Conservation (phyloP, 495 filamentous ascomycete genomes). For the Thozetella sp. region DNA sequence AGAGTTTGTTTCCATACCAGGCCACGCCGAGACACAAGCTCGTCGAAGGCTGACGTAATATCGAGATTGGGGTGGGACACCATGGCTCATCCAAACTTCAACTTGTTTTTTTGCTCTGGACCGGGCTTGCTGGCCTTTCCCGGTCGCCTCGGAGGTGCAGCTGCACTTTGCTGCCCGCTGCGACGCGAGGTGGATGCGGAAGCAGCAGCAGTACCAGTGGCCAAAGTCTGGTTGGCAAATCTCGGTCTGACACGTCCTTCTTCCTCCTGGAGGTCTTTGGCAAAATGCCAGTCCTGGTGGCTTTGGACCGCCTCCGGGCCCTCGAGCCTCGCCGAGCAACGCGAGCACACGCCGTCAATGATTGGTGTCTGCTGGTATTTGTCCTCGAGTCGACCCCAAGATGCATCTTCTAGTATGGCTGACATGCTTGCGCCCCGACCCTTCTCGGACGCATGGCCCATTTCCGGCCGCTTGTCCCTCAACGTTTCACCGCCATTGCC, state of each 20-base stretch:
- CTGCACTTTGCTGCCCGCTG: constrained; percentile 28
- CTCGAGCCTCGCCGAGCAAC: constrained; percentile 62
- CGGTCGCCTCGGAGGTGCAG: constrained; percentile 24
- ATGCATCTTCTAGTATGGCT: constrained; percentile 12
- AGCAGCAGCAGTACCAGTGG: constrained; percentile 17
- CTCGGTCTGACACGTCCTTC: constrained; percentile 45
- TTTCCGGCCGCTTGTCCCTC: constrained; percentile 15
- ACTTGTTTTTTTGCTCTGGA: constrained; percentile 71
- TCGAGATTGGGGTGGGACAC: background rate
- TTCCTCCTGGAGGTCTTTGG: constrained; percentile 75
- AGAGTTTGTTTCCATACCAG: too few species aligned
- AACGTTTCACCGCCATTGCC: constrained; percentile 21
- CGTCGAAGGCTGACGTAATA: background rate
- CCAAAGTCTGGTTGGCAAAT: constrained; percentile 36
- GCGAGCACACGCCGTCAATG: constrained; percentile 60
- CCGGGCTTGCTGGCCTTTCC: constrained; percentile 57
- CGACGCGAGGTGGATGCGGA: constrained; percentile 13
- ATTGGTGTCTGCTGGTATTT: constrained; percentile 36
- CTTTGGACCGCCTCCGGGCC: constrained; percentile 62
- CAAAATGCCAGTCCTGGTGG: constrained; percentile 96
- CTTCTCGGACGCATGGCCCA: constrained; percentile 5
- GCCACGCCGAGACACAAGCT: background rate
- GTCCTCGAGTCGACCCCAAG: constrained; percentile 11
- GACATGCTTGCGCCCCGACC: constrained; percentile 8
- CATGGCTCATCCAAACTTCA: constrained; percentile 65